Conservation (phyloP, 1,284 basidiomycete species). For the Ganoderma resinaceum region DNA sequence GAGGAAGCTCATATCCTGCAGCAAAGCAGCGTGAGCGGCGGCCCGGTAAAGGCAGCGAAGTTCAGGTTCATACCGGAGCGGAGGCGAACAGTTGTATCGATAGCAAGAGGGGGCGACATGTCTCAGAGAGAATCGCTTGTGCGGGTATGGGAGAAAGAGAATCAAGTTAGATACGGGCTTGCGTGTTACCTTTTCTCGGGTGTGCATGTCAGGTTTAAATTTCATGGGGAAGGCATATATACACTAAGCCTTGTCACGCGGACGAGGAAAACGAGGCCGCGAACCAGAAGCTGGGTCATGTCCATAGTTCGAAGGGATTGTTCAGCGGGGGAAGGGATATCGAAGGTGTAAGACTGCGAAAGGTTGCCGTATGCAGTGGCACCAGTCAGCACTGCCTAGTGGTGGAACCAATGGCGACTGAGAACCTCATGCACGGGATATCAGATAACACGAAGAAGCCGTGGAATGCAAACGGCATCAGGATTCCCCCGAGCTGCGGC, state of each 20-base stretch:
- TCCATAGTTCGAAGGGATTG: neutral
- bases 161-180: neutral
- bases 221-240: neutral
- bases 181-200: neutral
- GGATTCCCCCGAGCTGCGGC: neutral
- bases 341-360: neutral
- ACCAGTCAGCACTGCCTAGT: neutral
- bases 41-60: neutral
- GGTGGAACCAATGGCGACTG: neutral
- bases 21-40: neutral
- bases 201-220: no score
- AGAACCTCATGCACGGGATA: neutral
- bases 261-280: neutral
- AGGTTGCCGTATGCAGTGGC: neutral
- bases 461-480: neutral
- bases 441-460: neutral
- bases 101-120: slow-evolving; percentile 1
- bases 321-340: neutral
- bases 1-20: slow-evolving; percentile 4
- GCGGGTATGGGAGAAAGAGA: neutral
- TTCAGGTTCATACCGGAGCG: neutral
- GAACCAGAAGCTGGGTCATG: neutral
- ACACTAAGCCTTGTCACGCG: neutral
- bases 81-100: neutral
- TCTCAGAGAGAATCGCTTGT: neutral